Evolutionary conservation across 2,329 filamentous ascomycete genomes (phyloP).

Genomic region (Aureobasidium sp.): DNA sequence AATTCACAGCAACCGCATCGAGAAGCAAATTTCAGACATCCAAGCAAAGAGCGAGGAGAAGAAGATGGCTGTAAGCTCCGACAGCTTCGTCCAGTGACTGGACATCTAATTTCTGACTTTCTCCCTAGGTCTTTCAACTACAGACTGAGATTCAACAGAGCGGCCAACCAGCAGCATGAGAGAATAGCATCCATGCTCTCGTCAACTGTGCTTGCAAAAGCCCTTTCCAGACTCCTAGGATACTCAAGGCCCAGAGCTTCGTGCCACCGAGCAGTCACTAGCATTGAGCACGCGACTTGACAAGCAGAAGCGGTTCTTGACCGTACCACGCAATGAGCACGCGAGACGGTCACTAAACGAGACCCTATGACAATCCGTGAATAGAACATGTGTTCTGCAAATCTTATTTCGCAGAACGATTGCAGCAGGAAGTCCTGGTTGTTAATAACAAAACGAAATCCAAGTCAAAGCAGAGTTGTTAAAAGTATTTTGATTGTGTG

Average conservation of each 20-base stretch:
- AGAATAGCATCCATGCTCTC: too few species aligned
- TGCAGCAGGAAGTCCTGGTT: neutral
- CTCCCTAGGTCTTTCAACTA: slow-evolving; percentile 36
- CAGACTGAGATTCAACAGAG: slow-evolving; percentile 35
- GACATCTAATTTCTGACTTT: neutral
- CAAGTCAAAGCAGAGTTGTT: neutral
- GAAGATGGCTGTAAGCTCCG: slow-evolving; percentile 53
- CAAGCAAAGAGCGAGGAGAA: slow-evolving; percentile 59
- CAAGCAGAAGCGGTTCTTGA: neutral
- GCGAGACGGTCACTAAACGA: too few species aligned
- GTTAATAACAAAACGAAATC: neutral
- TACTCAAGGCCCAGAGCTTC: neutral
- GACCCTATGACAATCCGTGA: too few species aligned
- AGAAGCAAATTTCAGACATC: slow-evolving; percentile 57
- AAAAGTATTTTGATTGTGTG: neutral
- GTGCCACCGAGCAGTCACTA: neutral
- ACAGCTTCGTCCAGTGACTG: neutral
- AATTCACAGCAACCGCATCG: slow-evolving; percentile 53
- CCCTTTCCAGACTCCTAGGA: neutral
- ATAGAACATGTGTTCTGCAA: neutral
- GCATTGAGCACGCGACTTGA: neutral
- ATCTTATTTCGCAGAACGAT: neutral
- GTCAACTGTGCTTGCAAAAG: neutral
- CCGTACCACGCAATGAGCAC: neutral
- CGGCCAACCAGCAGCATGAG: neutral